Conservation (phyloP, 169 alveolate genomes). For the Miamiensis avidus region DNA sequence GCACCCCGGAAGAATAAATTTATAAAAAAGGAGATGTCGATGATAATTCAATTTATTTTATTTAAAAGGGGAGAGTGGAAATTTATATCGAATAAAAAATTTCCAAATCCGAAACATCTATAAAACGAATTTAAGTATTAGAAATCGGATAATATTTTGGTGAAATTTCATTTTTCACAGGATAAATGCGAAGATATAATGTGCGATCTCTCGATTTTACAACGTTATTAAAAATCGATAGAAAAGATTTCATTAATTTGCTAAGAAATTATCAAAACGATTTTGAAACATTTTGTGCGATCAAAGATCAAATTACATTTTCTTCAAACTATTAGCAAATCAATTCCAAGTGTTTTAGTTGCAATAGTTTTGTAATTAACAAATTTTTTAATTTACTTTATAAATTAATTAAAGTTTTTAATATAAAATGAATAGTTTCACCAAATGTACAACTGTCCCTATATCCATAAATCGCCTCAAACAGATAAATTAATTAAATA, state of each 20-base stretch:
- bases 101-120: background rate
- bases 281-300: conserved; percentile 28
- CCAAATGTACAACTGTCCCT: conserved; percentile 14
- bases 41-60: conserved; percentile 18
- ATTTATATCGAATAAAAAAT: background rate
- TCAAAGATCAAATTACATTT: conserved; percentile 11
- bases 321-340: conserved; percentile 1
- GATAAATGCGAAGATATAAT: background rate
- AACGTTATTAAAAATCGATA: background rate
- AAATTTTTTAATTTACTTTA: background rate
- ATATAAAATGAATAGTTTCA: background rate
- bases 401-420: background rate
- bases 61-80: conserved; percentile 18
- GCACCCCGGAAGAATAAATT: conserved; percentile 5
- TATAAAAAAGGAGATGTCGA: background rate
- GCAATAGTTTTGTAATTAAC: background rate
- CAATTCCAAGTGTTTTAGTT: background rate
- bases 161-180: conserved; percentile 18
- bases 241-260: conserved; percentile 18
- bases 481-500: background rate
- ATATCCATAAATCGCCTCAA: background rate
- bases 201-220: conserved; percentile 10
- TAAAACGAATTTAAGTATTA: background rate
- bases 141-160: conserved; percentile 17
- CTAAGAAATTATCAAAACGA: conserved; percentile 6